phyloP scores from a whole-genome alignment of 2,329 filamentous ascomycete species.

The Aureobasidium sp. region DNA sequence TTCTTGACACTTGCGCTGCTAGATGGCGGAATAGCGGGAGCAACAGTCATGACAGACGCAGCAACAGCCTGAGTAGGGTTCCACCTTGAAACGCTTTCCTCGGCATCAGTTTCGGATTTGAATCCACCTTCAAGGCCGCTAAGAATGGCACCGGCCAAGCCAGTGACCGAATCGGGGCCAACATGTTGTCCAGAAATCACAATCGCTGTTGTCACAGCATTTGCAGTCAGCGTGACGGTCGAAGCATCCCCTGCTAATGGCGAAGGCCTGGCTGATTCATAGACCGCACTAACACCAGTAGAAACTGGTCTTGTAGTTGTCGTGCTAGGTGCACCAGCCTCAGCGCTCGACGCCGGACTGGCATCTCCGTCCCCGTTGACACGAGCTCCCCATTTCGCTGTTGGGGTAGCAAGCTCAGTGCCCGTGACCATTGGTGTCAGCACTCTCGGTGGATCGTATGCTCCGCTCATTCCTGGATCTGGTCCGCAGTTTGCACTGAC shows the following conservation, averaged over 20 bases:
- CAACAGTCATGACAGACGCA: not conserved
- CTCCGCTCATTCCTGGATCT: slow-evolving; percentile 1
- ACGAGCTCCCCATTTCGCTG: not conserved
- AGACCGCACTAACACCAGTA: not conserved
- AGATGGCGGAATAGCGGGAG: not conserved
- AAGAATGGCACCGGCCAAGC: not conserved
- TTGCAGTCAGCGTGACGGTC: not conserved
- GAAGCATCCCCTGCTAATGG: not conserved
- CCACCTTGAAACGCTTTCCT: not conserved
- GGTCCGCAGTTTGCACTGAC: not conserved
- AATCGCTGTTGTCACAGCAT: not conserved
- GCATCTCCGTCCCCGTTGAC: not conserved
- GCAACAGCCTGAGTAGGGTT: not conserved
- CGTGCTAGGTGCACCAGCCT: not conserved
- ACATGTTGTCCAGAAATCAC: slow-evolving; percentile 1
- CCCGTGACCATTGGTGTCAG: not conserved
- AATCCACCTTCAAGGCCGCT: not conserved
- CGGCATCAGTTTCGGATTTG: not conserved
- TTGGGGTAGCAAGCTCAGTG: not conserved
- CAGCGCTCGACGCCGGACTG: not conserved
- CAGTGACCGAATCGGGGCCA: not conserved
- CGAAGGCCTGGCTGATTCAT: not conserved
- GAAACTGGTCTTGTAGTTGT: not conserved
- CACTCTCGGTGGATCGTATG: slow-evolving; percentile 8
- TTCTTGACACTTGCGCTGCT: not conserved